Base-by-base conservation (phyloP, 208 protist genomes). In the Crithidia acanthocephali region DNA sequence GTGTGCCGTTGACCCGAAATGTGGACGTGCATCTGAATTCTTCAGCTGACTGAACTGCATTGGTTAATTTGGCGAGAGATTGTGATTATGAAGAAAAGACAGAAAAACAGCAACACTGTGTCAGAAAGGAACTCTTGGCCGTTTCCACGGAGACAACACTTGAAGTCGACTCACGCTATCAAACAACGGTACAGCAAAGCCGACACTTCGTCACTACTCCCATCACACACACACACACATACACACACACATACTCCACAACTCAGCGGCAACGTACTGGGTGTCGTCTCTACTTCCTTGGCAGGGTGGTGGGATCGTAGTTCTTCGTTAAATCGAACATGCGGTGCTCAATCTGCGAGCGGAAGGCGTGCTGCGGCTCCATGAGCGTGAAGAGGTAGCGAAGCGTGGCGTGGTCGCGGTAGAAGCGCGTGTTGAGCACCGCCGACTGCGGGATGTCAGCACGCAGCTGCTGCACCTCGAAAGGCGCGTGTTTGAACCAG, bases 401-500 rank as follows among this genome's bases (percentile, higher is more conserved):
- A 59, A 97, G 73, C 16, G 92, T 97, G 20, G 79, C 82, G 11
- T 86, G 44, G 68, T 97, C 92, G 30, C 92, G 84, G 68, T 90
- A 91, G 33, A 84, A 85, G 32, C 92, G 86, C 16, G 90, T 95
- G 57, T 95, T 94, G 15, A 79, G 57, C 11, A 97, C 84, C 9
- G 83, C 80, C 5, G 68, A 65, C 62, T 91, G 80, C 0, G 90
- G 85, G 11, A 97, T 90, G 59, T 97, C 92, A 5, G 92, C 77
- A 18, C 92, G 90, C 47, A 97, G 79, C 79, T 97, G 87, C 64
- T 95, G 88, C 30, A 97, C 87, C 61, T 97, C 92, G 62, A 95
- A 97, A 0, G 92, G 92, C 4, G 92, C 87, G 67, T 97, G 92
- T 53, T 93, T 93, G 64, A 85, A 97, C 90, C 90, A 94, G 2